Percentiles rank a stretch among this genome's conserved stretches.
Evolutionary conservation across 2,329 filamentous ascomycete species (phyloP).

Genomic region (Triangularia verruculosa): DNA sequence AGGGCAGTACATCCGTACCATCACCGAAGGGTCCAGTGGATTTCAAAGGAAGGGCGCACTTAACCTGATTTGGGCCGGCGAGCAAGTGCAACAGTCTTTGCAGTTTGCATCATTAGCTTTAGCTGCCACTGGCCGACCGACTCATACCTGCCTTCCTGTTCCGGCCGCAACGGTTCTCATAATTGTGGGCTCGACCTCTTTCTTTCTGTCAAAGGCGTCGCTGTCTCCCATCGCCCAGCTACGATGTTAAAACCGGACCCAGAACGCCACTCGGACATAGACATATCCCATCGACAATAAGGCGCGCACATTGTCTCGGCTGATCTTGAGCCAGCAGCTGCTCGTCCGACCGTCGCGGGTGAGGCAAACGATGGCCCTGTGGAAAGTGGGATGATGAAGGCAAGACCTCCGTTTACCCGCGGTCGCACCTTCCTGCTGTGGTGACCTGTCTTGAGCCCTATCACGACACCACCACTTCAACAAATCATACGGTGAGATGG

Average conservation of each 20-base stretch:
- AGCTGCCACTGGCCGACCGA: not conserved
- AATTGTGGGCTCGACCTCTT: not conserved
- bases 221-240: not conserved
- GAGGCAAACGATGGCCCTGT: not conserved
- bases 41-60: not conserved
- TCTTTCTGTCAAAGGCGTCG: not conserved
- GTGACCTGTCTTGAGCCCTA: not conserved
- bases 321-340: not conserved
- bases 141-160: not conserved
- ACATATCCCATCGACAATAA: not conserved
- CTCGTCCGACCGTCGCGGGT: not conserved
- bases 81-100: not conserved
- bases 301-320: not conserved
- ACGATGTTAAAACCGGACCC: not conserved
- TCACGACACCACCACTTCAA: not conserved
- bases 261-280: not conserved
- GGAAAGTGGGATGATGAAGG: not conserved
- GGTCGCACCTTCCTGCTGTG: not conserved
- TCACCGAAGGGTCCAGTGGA: not conserved
- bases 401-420: not conserved
- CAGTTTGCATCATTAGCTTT: not conserved
- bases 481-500: not conserved
- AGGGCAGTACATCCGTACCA: not conserved
- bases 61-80: not conserved
- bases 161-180: not conserved